A percentile compares a stretch with the other conserved stretches of the same genome.
These are phyloP conservation scores for Boletales sp. DNA, from an alignment of 768 basidiomycete species.

Conservation along the genomic window DNA sequence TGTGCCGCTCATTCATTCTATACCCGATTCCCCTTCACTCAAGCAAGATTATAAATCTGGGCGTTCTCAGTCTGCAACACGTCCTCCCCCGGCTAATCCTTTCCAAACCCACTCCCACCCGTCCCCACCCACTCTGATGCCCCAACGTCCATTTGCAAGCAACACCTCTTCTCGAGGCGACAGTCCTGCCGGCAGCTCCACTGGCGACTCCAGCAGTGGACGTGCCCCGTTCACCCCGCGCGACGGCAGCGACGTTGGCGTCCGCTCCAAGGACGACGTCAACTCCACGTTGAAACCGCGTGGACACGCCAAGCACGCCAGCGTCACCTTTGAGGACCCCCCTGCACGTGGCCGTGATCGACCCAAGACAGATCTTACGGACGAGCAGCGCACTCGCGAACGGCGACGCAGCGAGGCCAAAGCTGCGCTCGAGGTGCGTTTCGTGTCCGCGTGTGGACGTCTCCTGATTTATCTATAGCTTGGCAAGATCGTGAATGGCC, in stretches of 20 bases:
- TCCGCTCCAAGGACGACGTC: slow-evolving; percentile 19
- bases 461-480: slow-evolving; percentile 43
- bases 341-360: slow-evolving; percentile 25
- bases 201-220: slow-evolving; percentile 80
- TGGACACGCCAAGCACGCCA: slow-evolving; percentile 50
- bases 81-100: slow-evolving; percentile 6
- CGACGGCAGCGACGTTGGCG: slow-evolving; percentile 65
- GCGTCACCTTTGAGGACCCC: slow-evolving; percentile 67
- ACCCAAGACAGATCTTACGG: slow-evolving; percentile 28
- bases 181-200: slow-evolving; percentile 76
- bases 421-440: slow-evolving; percentile 76
- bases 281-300: slow-evolving; percentile 28
- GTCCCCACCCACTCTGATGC: slow-evolving; percentile 16
- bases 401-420: slow-evolving; percentile 79
- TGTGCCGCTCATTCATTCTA: slow-evolving; percentile 29
- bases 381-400: slow-evolving; percentile 62
- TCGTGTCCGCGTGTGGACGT: not conserved
- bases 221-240: slow-evolving; percentile 70
- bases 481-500: slow-evolving; percentile 84
- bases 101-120: slow-evolving; percentile 13
- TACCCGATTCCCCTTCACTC: slow-evolving; percentile 32
- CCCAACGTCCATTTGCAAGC: slow-evolving; percentile 55
- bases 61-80: slow-evolving; percentile 9
- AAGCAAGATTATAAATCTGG: slow-evolving; percentile 18
- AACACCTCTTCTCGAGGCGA: slow-evolving; percentile 40